Evolutionary conservation across 225 moss, liverwort and hornwort genomes (phyloP), one percentile per base, ranked within the genome.

Genomic region (Rhytidiadelphus loreus): DNA sequence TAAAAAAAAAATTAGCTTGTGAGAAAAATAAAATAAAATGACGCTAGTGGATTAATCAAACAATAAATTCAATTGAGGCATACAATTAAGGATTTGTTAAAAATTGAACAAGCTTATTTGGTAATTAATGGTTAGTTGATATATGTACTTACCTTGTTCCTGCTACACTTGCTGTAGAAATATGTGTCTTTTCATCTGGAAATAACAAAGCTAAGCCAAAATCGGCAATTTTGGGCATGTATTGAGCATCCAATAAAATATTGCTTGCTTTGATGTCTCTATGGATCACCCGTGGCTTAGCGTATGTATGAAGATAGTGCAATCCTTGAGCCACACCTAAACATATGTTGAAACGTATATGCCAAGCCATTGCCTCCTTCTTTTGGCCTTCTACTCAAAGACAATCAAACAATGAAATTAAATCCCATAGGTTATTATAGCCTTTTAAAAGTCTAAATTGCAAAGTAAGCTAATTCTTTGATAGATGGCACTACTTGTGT

Each of bases 131-230:
- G 2, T 53, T 4, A 52, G 0, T 60, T 80, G 12, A 48, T 4
- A 37, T 65, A 22, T 52, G 5, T 77, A 84, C 56, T 85, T 18
- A 89, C 92, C 79, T 90, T 77, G 88, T 92, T 72, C 86, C 80
- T 12, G 88, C 90, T 44, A 92, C 37, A 74, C 11, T 82, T n/a
- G 86, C 53, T 12, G 62, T 56, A 23, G 83, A 86, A 84, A 92
- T 81, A 64, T 91, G 85, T 33, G 77, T 91, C 35, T 93, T 73
- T 1, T 94, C 91, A 64, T 93, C 73, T 32, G 71, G 69, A 83
- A 89, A 90, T 52, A 90, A 62, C 56, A 90, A 55, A 76, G 94
- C 94, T 37, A 92, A 86, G 19, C 94, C 93, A 90, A 94, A 94
- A 55, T 94, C 90, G 2, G 89, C 90, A 88, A 93, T 94, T 65